These are phyloP conservation scores for Chaetomidium leptoderma DNA, from an alignment of 495 filamentous ascomycete genomes.

Conservation along the genomic window DNA sequence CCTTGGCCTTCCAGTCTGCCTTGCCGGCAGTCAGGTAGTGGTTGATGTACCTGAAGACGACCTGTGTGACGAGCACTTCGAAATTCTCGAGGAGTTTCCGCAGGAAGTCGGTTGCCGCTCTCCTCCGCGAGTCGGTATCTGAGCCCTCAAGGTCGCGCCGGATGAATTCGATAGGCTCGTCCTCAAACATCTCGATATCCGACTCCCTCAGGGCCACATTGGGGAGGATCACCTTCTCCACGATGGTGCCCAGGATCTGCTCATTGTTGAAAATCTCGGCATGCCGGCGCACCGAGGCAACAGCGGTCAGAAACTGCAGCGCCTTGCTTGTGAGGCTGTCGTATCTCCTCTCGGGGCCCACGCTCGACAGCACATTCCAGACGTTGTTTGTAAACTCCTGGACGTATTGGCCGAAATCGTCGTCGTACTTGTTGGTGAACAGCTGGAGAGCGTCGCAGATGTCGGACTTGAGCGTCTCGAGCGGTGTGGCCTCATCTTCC, in stretches of 20 bases:
- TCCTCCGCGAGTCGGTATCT: conserved; percentile 84
- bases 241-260: conserved; percentile 68
- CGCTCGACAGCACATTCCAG: conserved; percentile 83
- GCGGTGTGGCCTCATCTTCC: conserved; percentile 75
- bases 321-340: conserved; percentile 94
- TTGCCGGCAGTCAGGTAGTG: conserved; percentile 68
- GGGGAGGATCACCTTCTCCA: conserved; percentile 91
- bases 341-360: conserved; percentile 84
- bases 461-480: conserved; percentile 83
- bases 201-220: conserved; percentile 87
- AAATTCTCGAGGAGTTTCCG: conserved; percentile 82
- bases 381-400: conserved; percentile 79
- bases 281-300: conserved; percentile 70
- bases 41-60: conserved; percentile 76
- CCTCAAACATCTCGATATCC: conserved; percentile 93
- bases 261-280: conserved; percentile 81
- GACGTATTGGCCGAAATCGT: conserved; percentile 76
- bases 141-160: conserved; percentile 92
- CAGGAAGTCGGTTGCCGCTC: conserved; percentile 91
- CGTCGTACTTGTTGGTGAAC: conserved; percentile 89
- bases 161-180: conserved; percentile 98
- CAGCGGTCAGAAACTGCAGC: conserved; percentile 86
- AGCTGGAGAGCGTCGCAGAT: conserved; percentile 86
- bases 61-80: conserved; percentile 72
- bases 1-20: conserved; percentile 90